phyloP scores from a whole-genome alignment of 331 rosid genomes.

The Malus hybrid region DNA sequence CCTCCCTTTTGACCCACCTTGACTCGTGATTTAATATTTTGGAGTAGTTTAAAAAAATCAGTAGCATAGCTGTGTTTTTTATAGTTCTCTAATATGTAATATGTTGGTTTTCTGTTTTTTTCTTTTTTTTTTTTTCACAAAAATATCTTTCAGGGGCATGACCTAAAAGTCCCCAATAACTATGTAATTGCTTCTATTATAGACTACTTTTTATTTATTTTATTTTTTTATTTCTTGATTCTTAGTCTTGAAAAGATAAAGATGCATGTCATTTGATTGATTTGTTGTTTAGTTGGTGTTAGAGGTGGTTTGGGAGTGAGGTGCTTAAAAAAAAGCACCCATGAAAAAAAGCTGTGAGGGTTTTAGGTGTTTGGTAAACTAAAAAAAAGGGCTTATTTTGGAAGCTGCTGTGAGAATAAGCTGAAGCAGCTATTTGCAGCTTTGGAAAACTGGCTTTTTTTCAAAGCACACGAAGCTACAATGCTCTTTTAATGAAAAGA shows the following conservation, averaged over 20 bases:
- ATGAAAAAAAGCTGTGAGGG: too few species aligned
- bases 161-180: background rate
- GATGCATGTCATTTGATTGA: background rate
- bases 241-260: background rate
- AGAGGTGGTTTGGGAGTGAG: too few species aligned
- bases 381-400: too few species aligned
- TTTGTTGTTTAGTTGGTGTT: background rate
- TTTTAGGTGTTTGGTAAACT: too few species aligned
- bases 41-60: background rate
- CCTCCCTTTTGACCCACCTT: too few species aligned
- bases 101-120: background rate
- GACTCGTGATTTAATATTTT: background rate
- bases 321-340: too few species aligned
- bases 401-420: too few species aligned
- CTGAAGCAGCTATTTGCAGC: too few species aligned
- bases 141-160: background rate
- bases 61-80: background rate
- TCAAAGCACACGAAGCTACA: too few species aligned
- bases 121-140: too few species aligned
- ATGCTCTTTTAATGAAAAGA: too few species aligned
- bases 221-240: background rate
- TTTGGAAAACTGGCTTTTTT: too few species aligned
- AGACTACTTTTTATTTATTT: background rate
- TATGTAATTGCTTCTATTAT: background rate
- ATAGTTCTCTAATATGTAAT: background rate